phyloP scores from a whole-genome alignment of 768 basidiomycete species.

The Daedaleopsis nitida region DNA sequence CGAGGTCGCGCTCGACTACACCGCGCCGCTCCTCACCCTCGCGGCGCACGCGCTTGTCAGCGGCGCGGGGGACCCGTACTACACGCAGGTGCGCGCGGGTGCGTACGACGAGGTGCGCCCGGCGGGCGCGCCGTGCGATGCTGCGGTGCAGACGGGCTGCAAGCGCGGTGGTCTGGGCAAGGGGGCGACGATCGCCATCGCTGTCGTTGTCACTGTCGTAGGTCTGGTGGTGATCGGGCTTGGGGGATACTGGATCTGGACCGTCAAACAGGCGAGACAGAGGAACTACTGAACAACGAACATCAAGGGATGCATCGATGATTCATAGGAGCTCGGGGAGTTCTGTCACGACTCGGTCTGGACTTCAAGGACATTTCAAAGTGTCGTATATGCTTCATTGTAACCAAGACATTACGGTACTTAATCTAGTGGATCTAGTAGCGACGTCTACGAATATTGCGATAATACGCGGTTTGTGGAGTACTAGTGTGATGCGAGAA shows the following conservation, averaged over 20 bases:
- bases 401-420: too few relatives aligned
- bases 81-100: slow-evolving; percentile 68
- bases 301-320: too few relatives aligned
- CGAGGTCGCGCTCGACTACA: slow-evolving; percentile 89
- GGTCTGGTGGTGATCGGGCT: slow-evolving; percentile 57
- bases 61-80: slow-evolving; percentile 74
- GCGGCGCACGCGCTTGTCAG: slow-evolving; percentile 77
- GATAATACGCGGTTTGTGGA: too few relatives aligned
- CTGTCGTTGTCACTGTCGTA: slow-evolving; percentile 60
- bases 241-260: slow-evolving; percentile 30
- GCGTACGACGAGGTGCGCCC: slow-evolving; percentile 64
- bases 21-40: slow-evolving; percentile 86
- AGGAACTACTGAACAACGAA: neutral
- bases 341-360: too few relatives aligned
- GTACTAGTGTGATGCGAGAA: too few relatives aligned
- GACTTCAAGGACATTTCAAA: too few relatives aligned
- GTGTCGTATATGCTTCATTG: too few relatives aligned
- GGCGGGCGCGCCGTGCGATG: slow-evolving; percentile 76
- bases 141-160: slow-evolving; percentile 60
- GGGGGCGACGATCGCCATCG: slow-evolving; percentile 70
- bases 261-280: neutral
- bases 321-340: too few relatives aligned
- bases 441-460: too few relatives aligned
- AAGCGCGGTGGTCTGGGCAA: slow-evolving; percentile 49
- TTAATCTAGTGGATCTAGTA: too few relatives aligned